Evolutionary conservation across 2,329 filamentous ascomycete genomes (phyloP), one percentile per base, ranked within the genome.

Genomic region (Aspergillus phoenicis): DNA sequence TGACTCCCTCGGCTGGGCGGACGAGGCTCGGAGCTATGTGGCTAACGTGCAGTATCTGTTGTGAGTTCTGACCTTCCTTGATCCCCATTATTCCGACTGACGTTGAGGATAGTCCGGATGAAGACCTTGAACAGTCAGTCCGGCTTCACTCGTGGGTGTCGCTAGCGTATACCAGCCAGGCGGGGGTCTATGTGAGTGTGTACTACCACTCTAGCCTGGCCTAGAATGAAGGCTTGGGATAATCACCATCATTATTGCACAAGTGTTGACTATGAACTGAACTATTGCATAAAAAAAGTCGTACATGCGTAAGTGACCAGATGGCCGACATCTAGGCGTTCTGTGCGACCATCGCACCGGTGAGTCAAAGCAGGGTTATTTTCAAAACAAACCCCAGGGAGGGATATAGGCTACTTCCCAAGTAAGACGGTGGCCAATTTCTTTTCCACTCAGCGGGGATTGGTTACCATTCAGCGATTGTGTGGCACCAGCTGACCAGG

Each of bases 151-250:
- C 22, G 45, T 51, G 45, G 30, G 58, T 57, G 15, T 60, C 58
- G 13, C 24, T 57, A 15, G 52, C 58, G 17, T 60, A 60, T 15
- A 33, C 58, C 15, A 53, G 52, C 24, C 30, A 57, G 45, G 49
- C 17, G 8, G 52, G 58, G 8, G 52, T 51, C 4, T 60, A 60
- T 22, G 13, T 60, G 15, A 60, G 58, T 20, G 45, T 57, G 15
- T 52, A 57, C 38, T 57, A 57, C 28, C 24, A 51, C 8, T 51
- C 24, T n/a, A 51, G 26, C 47, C 15, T 11, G 24, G 41, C 41
- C 41, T 45, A 51, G 24, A 17, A 17, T 51, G 8, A 1, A 51
- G 15, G 20, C 47, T 30, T 30, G 15, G 26, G 13, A 45, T 13
- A 17, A 6, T 49, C 24, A 45, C n/a, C 15, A 28, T 49, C 13